phyloP scores from a whole-genome alignment of 2,329 filamentous ascomycete species.

The Aspergillus nomiae region DNA sequence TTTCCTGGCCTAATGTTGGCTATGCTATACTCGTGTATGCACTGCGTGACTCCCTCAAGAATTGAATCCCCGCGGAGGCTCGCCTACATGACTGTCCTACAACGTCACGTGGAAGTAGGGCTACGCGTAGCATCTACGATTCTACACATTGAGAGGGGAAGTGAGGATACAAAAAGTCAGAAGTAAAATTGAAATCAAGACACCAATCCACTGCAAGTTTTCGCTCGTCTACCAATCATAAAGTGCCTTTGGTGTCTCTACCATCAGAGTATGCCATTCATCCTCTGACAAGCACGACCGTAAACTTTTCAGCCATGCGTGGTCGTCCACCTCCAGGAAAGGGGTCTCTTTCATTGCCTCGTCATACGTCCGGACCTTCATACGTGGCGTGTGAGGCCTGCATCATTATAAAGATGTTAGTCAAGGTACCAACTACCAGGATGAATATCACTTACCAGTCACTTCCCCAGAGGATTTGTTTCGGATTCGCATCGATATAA shows the following conservation, averaged over 20 bases:
- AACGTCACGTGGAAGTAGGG: neutral
- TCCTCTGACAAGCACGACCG: conserved; percentile 27
- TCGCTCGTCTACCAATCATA: conserved; percentile 20
- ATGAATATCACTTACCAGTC: conserved; percentile 31
- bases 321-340: conserved; percentile 28
- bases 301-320: conserved; percentile 29
- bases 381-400: conserved; percentile 42
- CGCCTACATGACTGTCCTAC: neutral
- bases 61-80: neutral
- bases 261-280: conserved; percentile 28
- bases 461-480: conserved; percentile 40
- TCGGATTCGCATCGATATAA: too few relatives aligned
- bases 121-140: neutral
- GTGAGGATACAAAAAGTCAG: too few relatives aligned
- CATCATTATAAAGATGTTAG: neutral
- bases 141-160: too few relatives aligned
- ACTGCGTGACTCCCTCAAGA: neutral
- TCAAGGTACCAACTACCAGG: neutral
- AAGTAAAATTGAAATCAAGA: too few relatives aligned
- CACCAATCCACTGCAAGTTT: too few relatives aligned
- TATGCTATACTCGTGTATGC: neutral
- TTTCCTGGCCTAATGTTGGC: neutral
- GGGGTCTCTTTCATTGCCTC: conserved; percentile 37
- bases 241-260: conserved; percentile 21
- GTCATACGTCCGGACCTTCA: conserved; percentile 38